phyloP scores from a whole-genome alignment of 2,329 filamentous ascomycete genomes.

The Hypoxylon sp. region DNA sequence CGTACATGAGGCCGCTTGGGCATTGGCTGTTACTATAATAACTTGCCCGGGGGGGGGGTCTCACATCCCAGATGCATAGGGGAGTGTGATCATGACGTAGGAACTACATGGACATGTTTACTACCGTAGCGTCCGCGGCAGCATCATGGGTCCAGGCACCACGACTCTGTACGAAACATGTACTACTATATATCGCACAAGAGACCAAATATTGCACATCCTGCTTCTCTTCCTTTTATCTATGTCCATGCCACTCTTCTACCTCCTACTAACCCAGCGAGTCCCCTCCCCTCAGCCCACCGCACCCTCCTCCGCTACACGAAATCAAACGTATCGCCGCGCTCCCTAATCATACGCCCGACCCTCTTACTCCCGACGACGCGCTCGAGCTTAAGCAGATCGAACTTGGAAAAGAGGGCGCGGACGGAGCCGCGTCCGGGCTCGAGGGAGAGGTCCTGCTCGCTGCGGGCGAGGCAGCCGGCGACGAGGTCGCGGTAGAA shows the following conservation, averaged over 20 bases:
- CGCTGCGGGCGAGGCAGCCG: constrained; percentile 68
- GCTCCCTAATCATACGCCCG: constrained; percentile 82
- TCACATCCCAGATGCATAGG: too few species aligned
- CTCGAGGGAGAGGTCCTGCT: constrained; percentile 62
- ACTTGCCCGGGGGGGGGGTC: too few species aligned
- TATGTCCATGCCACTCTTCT: not conserved
- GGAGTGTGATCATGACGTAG: not conserved
- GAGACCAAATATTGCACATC: constrained; percentile 3
- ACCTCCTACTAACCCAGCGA: too few species aligned
- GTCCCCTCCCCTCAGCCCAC: too few species aligned
- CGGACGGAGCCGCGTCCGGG: constrained; percentile 66
- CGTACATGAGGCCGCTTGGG: too few species aligned
- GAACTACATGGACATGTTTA: not conserved
- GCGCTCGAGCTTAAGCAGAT: constrained; percentile 86
- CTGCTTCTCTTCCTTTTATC: too few species aligned
- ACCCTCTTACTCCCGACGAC: constrained; percentile 84
- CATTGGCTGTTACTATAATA: too few species aligned
- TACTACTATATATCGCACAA: constrained; percentile 10
- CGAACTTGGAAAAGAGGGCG: constrained; percentile 85
- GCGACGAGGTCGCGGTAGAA: constrained; percentile 82
- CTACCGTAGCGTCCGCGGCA: not conserved
- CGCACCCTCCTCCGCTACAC: too few species aligned
- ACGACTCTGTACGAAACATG: constrained; percentile 42
- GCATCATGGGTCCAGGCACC: not conserved
- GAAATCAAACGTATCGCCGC: constrained; percentile 94